phyloP scores from a whole-genome alignment of 768 basidiomycete genomes.

The Tricholoma hemisulphureum region DNA sequence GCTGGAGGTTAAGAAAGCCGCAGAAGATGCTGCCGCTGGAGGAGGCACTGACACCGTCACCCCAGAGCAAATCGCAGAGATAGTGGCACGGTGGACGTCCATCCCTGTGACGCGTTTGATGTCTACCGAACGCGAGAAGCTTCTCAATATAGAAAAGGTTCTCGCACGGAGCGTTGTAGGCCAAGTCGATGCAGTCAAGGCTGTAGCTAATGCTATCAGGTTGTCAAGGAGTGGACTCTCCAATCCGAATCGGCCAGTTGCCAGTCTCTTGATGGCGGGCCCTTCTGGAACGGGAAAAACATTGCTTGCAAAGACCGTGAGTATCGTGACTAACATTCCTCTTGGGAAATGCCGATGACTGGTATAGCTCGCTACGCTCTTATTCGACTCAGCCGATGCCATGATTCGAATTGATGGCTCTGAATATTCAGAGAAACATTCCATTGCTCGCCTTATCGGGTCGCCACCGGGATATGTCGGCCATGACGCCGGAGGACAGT shows the following conservation, averaged over 20 bases:
- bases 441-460: conserved; percentile 51
- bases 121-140: conserved; percentile 89
- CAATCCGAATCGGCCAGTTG: conserved; percentile 83
- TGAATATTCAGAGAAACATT: conserved; percentile 82
- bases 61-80: conserved; percentile 89
- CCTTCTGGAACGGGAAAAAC: conserved; percentile 93
- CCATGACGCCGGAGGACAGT: conserved; percentile 84
- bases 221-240: conserved; percentile 92
- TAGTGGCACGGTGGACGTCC: conserved; percentile 90
- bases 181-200: conserved; percentile 86
- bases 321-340: conserved; percentile 21
- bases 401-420: conserved; percentile 93
- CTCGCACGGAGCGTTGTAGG: conserved; percentile 79
- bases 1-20: conserved; percentile 70
- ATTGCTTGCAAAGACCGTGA: conserved; percentile 82
- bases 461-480: conserved; percentile 89
- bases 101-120: conserved; percentile 87
- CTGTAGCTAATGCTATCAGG: conserved; percentile 92
- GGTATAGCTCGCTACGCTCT: conserved; percentile 72
- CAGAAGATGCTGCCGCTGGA: conserved; percentile 60
- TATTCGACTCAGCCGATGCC: conserved; percentile 89
- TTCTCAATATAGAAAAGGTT: conserved; percentile 82
- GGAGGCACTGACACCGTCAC: conserved; percentile 70
- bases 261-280: conserved; percentile 91
- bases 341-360: not conserved